phyloP scores from a whole-genome alignment of 2,329 filamentous ascomycete genomes.

The Paecilomyces fulvus region DNA sequence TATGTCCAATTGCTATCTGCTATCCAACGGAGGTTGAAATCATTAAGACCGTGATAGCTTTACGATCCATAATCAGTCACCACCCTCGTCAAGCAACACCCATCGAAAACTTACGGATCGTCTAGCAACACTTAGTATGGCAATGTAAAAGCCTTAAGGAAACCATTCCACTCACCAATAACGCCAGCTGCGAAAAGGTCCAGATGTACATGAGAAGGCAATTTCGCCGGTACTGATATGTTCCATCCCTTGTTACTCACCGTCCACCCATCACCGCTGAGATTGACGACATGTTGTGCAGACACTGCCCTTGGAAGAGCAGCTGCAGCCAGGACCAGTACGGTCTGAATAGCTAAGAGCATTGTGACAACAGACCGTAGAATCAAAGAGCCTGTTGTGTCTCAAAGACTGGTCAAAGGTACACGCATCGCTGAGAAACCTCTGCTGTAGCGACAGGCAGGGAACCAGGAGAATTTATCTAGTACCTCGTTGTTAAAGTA shows the following conservation, averaged over 20 bases:
- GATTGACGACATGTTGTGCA: conserved; percentile 30
- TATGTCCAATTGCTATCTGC: conserved; percentile 55
- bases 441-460: too few species aligned
- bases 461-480: too few species aligned
- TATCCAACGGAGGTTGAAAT: conserved; percentile 54
- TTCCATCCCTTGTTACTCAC: conserved; percentile 39
- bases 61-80: background rate
- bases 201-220: conserved; percentile 53
- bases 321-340: conserved; percentile 11
- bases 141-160: background rate
- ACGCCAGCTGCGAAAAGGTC: conserved; percentile 47
- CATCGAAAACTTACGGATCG: conserved; percentile 22
- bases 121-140: conserved; percentile 12
- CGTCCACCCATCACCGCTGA: conserved; percentile 38
- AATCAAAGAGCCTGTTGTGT: too few species aligned
- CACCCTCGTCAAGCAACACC: background rate
- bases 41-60: conserved; percentile 48
- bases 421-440: too few species aligned
- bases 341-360: conserved; percentile 8
- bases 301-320: conserved; percentile 5
- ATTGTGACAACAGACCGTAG: conserved; percentile 7
- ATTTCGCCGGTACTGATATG: conserved; percentile 44
- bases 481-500: too few species aligned
- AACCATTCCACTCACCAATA: conserved; percentile 38
- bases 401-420: too few species aligned